These are phyloP conservation scores for Boletellus ananas DNA, from an alignment of 768 basidiomycete species.

Conservation along the genomic window DNA sequence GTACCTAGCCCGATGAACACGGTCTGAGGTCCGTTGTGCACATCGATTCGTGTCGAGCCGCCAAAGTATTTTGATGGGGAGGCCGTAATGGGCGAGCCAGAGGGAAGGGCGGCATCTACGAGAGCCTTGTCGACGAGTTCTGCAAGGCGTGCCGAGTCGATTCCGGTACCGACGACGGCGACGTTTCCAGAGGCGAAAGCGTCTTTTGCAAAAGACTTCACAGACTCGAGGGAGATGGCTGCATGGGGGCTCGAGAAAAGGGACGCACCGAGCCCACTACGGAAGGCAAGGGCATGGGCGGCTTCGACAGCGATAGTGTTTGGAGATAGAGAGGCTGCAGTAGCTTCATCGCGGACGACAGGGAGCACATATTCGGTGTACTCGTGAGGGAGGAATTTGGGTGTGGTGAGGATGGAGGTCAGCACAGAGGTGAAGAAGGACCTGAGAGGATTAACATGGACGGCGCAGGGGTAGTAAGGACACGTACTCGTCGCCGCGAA, in stretches of 20 bases:
- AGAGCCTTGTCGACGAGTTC: slow-evolving; percentile 72
- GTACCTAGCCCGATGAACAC: slow-evolving; percentile 87
- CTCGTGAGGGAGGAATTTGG: slow-evolving; percentile 78
- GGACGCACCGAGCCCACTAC: slow-evolving; percentile 86
- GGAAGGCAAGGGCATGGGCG: slow-evolving; percentile 91
- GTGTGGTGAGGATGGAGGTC: slow-evolving; percentile 76
- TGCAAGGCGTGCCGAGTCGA: slow-evolving; percentile 65
- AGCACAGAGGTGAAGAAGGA: slow-evolving; percentile 88
- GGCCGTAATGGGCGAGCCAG: slow-evolving; percentile 32
- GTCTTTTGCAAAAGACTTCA: slow-evolving; percentile 68
- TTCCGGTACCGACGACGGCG: slow-evolving; percentile 84
- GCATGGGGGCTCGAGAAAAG: slow-evolving; percentile 77
- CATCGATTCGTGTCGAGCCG: slow-evolving; percentile 77
- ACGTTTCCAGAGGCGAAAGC: slow-evolving; percentile 78
- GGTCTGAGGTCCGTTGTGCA: slow-evolving; percentile 61
- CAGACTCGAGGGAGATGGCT: slow-evolving; percentile 59
- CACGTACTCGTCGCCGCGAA: slow-evolving; percentile 93
- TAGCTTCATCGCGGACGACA: slow-evolving; percentile 65
- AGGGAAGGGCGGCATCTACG: slow-evolving; percentile 32
- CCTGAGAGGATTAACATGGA: slow-evolving; percentile 38
- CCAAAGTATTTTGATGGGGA: slow-evolving; percentile 60
- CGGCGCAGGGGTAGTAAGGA: background rate
- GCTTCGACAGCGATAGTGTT: slow-evolving; percentile 74
- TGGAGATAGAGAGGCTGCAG: slow-evolving; percentile 56
- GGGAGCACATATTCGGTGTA: slow-evolving; percentile 72